Evolutionary conservation across 495 filamentous ascomycete species (phyloP), one percentile per base, ranked within the genome.

Genomic region (Hyphodiscus hymeniophilus): DNA sequence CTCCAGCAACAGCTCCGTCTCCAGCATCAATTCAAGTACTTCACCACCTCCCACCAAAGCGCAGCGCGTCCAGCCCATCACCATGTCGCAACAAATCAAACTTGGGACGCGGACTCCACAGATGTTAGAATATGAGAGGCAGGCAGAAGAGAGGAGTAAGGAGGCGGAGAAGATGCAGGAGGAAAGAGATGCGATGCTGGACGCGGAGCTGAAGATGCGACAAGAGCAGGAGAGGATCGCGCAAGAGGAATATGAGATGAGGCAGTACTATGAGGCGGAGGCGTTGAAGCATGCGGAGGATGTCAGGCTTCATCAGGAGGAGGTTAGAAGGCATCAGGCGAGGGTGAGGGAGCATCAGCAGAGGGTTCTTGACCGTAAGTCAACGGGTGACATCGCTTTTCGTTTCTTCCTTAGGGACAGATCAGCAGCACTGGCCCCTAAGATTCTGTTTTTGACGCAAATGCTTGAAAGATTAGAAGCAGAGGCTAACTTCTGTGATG

Each of bases 181-280:
- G 16, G 55, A 57, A 42, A 28, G 55, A 65, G 69, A 67, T 45
- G 61, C 45, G 57, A 52, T 65, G 40, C 66, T 63, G 41, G 72
- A 60, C 45, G 69, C 56, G 49, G 71, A 58, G 24, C 64, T 54
- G 63, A 57, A 56, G 60, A 69, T 54, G 48, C 72, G 57, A 63
- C 66, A 42, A 50, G 63, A 62, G 17, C 66, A 71, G 45, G 59
- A 69, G 24, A 56, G 63, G 32, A 64, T 66, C 45, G 65, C 71
- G 22, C 65, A 60, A 1, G 64, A 72, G n/a, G 66, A 67, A 39
- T 38, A 67, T 7, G 77, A 77, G 40, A 75, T 71, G 35, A 52
- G 44, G 17, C 55, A 55, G 35, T 61, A 57, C 45, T 62, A 63
- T 24, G 60, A 59, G 7, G 52, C 51, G 10, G 60, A 56, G 30